Base-by-base conservation (phyloP, 768 basidiomycete species). In the Pholiota microspora region DNA sequence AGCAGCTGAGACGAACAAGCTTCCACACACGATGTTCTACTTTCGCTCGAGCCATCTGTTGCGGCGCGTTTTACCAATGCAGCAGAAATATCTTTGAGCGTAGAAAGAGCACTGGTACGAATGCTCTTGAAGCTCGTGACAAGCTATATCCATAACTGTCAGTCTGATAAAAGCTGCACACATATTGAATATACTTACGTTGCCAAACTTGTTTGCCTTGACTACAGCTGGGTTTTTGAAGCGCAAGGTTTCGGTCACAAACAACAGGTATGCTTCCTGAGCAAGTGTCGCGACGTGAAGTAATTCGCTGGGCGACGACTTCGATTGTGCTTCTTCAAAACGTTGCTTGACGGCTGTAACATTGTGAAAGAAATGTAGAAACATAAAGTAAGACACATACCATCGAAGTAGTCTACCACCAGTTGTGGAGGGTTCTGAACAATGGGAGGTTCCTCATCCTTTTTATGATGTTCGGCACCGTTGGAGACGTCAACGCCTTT, bases 201-300 rank as follows among this genome's bases (percentile, higher is more conserved):
- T 74, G 40, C 87, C 85, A 42, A 89, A 79, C 66, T 87, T 92
- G 68, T 92, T 80, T 34, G 82, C 75, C 66, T 89, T 91, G 36
- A 86, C 79, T 15, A 88, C 76, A 0, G 86, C 81, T 2, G 83
- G 68, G 7, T 82, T 69, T 66, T 89, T 91, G 77, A 92, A 93
- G 10, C 91, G 83, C 49, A 81, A 62, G 0, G 85, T 86, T 64
- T 86, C 87, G n/a, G 88, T 73, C 18, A 76, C 70, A 56, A 94
- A 79, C 1, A 94, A 70, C 42, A 91, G 75, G 62, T 89, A 83
- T 2, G 86, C 91, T 76, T 94, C 92, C 68, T 93, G 91, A 0
- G 81, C 78, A 47, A 94, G 70, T 10, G 82, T 82, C 2, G 85
- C 87, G 3, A 89, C 71, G 59, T 94, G 92, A 16, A 94, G 75